A percentile compares a stretch with the other conserved stretches of the same genome.
phyloP scores from a whole-genome alignment of 208 protist genomes.

The Angomonas ambiguus region DNA sequence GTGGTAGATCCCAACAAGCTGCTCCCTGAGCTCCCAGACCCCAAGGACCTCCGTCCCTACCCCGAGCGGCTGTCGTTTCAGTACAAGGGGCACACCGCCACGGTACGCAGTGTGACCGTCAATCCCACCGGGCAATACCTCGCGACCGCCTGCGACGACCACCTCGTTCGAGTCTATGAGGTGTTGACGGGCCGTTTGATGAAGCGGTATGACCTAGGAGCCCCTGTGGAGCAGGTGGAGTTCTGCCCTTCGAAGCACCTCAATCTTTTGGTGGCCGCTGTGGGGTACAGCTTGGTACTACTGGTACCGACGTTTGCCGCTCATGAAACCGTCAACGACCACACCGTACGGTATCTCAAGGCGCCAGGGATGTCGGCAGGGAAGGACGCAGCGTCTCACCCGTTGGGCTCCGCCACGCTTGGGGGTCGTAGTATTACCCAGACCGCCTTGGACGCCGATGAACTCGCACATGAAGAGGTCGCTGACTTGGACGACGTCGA shows the following conservation, averaged over 20 bases:
- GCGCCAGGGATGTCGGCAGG: conserved; percentile 56
- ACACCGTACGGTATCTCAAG: conserved; percentile 83
- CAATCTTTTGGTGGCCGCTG: conserved; percentile 87
- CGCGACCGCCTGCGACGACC: conserved; percentile 95
- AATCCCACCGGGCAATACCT: conserved; percentile 97
- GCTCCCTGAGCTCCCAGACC: conserved; percentile 97
- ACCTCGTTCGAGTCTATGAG: conserved; percentile 97
- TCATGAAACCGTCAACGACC: conserved; percentile 78
- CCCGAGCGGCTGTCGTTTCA: conserved; percentile 93
- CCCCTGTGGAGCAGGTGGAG: conserved; percentile 89
- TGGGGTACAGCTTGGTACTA: conserved; percentile 88
- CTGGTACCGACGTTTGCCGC: conserved; percentile 83
- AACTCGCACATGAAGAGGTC: conserved; percentile 59
- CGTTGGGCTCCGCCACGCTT: conserved; percentile 42
- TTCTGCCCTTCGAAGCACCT: conserved; percentile 92
- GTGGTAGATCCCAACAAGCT: conserved; percentile 94
- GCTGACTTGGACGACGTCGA: conserved; percentile 81
- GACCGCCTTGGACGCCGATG: conserved; percentile 72
- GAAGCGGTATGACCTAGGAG: conserved; percentile 86
- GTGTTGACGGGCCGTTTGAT: conserved; percentile 95
- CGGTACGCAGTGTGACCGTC: conserved; percentile 92
- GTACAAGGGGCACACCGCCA: conserved; percentile 95
- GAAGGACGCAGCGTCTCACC: conserved; percentile 10
- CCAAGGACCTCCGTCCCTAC: conserved; percentile 98
- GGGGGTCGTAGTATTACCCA: conserved; percentile 79